phyloP scores from a whole-genome alignment of 768 basidiomycete genomes.

The Podaxis carcinomalis region DNA sequence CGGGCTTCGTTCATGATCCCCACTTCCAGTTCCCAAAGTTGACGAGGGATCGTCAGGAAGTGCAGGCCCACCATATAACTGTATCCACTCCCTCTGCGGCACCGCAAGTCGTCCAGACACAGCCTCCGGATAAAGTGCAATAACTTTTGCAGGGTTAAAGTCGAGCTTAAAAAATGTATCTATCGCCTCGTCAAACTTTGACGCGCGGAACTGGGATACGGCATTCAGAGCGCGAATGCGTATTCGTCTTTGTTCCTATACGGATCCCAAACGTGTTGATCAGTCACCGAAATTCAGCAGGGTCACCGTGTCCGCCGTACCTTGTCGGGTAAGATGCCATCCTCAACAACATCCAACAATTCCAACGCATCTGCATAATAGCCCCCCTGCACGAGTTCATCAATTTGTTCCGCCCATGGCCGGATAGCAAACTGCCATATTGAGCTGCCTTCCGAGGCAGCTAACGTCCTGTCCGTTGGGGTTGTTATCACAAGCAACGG shows the following conservation, averaged over 20 bases:
- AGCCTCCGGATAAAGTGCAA: slow-evolving; percentile 80
- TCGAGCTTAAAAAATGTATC: slow-evolving; percentile 86
- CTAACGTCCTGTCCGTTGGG: slow-evolving; percentile 65
- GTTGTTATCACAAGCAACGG: slow-evolving; percentile 65
- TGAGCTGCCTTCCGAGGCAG: slow-evolving; percentile 65
- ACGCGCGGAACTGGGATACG: slow-evolving; percentile 67
- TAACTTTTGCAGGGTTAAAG: slow-evolving; percentile 89
- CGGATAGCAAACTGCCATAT: slow-evolving; percentile 75
- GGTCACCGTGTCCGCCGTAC: slow-evolving; percentile 24
- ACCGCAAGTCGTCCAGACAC: slow-evolving; percentile 78
- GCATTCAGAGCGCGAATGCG: slow-evolving; percentile 73
- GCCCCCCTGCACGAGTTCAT: slow-evolving; percentile 70
- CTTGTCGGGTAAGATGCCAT: slow-evolving; percentile 57
- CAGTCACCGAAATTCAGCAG: neutral
- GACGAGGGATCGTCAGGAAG: slow-evolving; percentile 17
- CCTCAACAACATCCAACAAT: slow-evolving; percentile 68
- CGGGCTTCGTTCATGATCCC: slow-evolving; percentile 4
- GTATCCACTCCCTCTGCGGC: slow-evolving; percentile 69
- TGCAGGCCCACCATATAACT: slow-evolving; percentile 75
- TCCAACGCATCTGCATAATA: slow-evolving; percentile 78
- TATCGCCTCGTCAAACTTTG: slow-evolving; percentile 73
- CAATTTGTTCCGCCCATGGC: slow-evolving; percentile 77
- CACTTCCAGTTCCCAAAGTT: slow-evolving; percentile 4
- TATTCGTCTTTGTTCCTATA: slow-evolving; percentile 49
- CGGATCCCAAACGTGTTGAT: slow-evolving; percentile 4